Evolutionary conservation across 2,329 filamentous ascomycete genomes (phyloP).

Genomic region (Lasiodiplodia hormozganensis): DNA sequence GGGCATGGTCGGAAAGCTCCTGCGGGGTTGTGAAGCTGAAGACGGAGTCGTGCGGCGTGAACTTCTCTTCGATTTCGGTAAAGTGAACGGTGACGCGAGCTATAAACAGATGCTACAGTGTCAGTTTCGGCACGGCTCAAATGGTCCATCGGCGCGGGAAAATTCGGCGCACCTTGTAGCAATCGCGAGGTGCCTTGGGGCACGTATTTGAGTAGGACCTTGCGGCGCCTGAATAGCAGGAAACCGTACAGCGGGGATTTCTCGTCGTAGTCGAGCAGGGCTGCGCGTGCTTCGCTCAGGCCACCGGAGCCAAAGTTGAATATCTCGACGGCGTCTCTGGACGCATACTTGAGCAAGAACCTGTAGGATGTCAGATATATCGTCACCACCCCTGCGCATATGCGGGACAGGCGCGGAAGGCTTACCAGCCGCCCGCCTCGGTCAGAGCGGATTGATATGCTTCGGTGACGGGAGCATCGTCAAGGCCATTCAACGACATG

Average conservation of each 20-base stretch:
- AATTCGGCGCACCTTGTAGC: slow-evolving; percentile 75
- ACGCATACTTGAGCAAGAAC: slow-evolving; percentile 92
- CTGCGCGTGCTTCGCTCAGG: slow-evolving; percentile 80
- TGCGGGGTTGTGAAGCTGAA: slow-evolving; percentile 77
- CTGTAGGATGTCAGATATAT: slow-evolving; percentile 55
- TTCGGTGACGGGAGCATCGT: slow-evolving; percentile 79
- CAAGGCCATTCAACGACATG: slow-evolving; percentile 97
- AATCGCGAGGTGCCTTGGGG: slow-evolving; percentile 90
- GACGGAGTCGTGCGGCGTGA: slow-evolving; percentile 84
- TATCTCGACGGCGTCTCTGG: slow-evolving; percentile 85
- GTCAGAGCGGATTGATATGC: slow-evolving; percentile 80
- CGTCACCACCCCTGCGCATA: slow-evolving; percentile 28
- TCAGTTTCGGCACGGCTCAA: background rate
- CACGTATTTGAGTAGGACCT: slow-evolving; percentile 90
- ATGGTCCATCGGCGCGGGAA: background rate
- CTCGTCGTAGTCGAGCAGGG: slow-evolving; percentile 80
- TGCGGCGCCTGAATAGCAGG: slow-evolving; percentile 85
- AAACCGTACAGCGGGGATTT: slow-evolving; percentile 91
- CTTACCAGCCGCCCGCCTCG: slow-evolving; percentile 94
- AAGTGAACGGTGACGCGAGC: slow-evolving; percentile 80
- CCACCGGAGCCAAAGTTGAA: slow-evolving; percentile 79
- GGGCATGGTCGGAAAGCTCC: slow-evolving; percentile 84
- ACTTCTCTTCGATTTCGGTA: slow-evolving; percentile 67
- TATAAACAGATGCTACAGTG: slow-evolving; percentile 47
- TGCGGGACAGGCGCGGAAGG: slow-evolving; percentile 34